Conservation (phyloP, 345 rosid species). For the Acer yangbiense region DNA sequence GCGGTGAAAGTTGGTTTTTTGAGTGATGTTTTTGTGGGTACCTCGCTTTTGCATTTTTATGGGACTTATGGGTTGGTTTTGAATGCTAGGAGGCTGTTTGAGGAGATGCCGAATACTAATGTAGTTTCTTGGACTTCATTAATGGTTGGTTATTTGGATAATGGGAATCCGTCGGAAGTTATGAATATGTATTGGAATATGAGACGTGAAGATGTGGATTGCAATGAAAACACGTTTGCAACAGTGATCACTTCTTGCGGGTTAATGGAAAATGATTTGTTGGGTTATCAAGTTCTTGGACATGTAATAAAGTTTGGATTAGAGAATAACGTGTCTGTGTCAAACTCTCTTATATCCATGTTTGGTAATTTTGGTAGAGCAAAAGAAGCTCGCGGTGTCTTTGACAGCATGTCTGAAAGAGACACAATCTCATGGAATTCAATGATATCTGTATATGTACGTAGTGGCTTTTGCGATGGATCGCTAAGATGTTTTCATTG, state of each 20-base stretch:
- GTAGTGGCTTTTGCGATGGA: conserved; percentile 48
- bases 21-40: conserved; percentile 68
- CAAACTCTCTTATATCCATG: conserved; percentile 72
- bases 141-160: conserved; percentile 69
- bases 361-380: conserved; percentile 59
- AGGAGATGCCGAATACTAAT: conserved; percentile 80
- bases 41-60: conserved; percentile 79
- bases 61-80: conserved; percentile 51
- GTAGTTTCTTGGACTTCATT: conserved; percentile 92
- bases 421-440: conserved; percentile 91
- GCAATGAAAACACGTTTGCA: conserved; percentile 72
- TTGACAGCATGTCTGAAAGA: conserved; percentile 52
- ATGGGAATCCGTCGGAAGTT: conserved; percentile 55
- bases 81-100: conserved; percentile 61
- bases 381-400: conserved; percentile 50
- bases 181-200: conserved; percentile 46
- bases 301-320: conserved; percentile 63
- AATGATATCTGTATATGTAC: conserved; percentile 57
- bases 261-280: conserved; percentile 47
- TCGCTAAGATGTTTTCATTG: conserved; percentile 45
- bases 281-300: conserved; percentile 65
- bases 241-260: conserved; percentile 63
- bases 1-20: conserved; percentile 57
- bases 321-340: conserved; percentile 57
- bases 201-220: conserved; percentile 55